phyloP scores from a whole-genome alignment of 352 stramenopile species.

The Pythium aquatile region DNA sequence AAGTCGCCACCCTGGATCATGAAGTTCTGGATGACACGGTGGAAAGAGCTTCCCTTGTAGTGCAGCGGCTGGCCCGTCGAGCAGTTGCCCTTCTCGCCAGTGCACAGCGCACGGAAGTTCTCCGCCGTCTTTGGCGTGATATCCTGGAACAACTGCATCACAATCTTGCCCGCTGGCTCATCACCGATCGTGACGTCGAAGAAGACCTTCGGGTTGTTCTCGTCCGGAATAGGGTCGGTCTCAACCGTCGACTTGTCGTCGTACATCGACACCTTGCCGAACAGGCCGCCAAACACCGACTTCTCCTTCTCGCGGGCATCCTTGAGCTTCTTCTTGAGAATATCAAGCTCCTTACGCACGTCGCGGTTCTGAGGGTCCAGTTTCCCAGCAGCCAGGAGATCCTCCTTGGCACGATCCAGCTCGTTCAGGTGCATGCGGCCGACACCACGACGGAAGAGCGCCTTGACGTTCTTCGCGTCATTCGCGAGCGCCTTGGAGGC shows the following conservation, averaged over 20 bases:
- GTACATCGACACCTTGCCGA: constrained; percentile 97
- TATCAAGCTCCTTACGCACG: constrained; percentile 71
- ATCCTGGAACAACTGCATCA: constrained; percentile 97
- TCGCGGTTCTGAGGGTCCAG: constrained; percentile 81
- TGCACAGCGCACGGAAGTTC: constrained; percentile 98
- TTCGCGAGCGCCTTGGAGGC: constrained; percentile 84
- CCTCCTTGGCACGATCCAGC: constrained; percentile 84
- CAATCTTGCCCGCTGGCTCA: constrained; percentile 85
- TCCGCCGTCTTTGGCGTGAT: constrained; percentile 96
- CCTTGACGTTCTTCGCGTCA: constrained; percentile 81
- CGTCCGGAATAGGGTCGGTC: constrained; percentile 49
- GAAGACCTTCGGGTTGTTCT: constrained; percentile 96
- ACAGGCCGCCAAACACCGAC: constrained; percentile 94
- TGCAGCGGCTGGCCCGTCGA: constrained; percentile 87
- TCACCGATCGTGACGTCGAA: constrained; percentile 96
- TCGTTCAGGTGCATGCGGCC: constrained; percentile 84
- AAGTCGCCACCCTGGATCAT: constrained; percentile 99
- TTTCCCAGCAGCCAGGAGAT: constrained; percentile 80
- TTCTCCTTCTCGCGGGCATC: constrained; percentile 96
- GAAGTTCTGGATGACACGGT: constrained; percentile 99
- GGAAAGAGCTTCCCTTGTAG: constrained; percentile 98
- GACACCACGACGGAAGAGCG: constrained; percentile 81
- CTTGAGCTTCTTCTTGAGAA: constrained; percentile 85
- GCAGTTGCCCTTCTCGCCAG: constrained; percentile 94
- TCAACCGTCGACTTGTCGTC: constrained; percentile 94